phyloP scores from a whole-genome alignment of 305 asterid species.

The Striga hermonthica region DNA sequence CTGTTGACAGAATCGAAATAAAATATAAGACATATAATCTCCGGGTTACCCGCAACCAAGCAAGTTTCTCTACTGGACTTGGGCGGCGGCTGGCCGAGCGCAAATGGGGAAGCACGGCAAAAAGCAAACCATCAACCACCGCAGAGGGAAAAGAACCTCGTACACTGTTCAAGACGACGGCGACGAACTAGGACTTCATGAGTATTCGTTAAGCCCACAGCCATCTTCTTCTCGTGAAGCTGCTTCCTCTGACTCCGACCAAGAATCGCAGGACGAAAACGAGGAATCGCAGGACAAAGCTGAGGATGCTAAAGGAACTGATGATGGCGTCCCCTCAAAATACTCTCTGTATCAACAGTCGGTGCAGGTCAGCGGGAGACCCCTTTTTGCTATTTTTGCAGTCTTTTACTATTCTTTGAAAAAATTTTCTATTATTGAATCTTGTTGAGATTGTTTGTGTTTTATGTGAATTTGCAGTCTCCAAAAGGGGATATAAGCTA shows the following conservation, averaged over 20 bases:
- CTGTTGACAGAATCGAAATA: too few species aligned
- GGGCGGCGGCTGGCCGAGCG: constrained; percentile 30
- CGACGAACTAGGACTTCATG: constrained; percentile 34
- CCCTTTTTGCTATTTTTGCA: background rate
- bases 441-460: background rate
- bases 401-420: background rate
- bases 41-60: too few species aligned
- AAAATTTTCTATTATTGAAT: background rate
- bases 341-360: constrained; percentile 86
- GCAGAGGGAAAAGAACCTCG: constrained; percentile 47
- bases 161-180: constrained; percentile 41
- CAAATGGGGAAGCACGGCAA: constrained; percentile 88
- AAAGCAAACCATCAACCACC: constrained; percentile 55
- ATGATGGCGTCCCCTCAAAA: constrained; percentile 56
- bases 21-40: background rate
- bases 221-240: constrained; percentile 33
- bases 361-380: constrained; percentile 58
- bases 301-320: constrained; percentile 22
- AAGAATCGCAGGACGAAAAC: constrained; percentile 44
- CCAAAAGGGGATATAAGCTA: constrained; percentile 97
- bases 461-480: constrained; percentile 46
- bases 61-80: background rate
- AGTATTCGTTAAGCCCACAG: constrained; percentile 27
- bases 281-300: constrained; percentile 33
- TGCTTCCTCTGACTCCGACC: constrained; percentile 31